A percentile compares a stretch with the other conserved stretches of the same genome.
phyloP scores from a whole-genome alignment of 768 basidiomycete genomes.

The Dendrothele bispora region DNA sequence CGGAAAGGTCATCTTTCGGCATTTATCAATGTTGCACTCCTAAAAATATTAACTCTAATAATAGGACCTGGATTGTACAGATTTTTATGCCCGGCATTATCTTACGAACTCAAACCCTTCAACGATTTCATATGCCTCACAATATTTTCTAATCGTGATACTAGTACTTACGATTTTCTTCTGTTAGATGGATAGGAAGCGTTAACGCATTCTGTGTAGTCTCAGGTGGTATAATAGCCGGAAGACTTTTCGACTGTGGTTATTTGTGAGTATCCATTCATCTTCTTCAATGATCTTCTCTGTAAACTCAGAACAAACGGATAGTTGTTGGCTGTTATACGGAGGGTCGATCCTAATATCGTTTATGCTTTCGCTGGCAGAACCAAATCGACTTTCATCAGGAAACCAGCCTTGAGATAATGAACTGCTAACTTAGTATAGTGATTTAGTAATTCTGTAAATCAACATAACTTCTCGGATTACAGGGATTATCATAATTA shows the following conservation, averaged over 20 bases:
- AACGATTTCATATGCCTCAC: conserved; percentile 34
- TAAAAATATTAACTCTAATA: no score
- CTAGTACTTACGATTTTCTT: conserved; percentile 3
- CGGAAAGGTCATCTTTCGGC: no score
- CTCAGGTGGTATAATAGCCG: conserved; percentile 37
- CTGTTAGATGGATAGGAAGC: conserved; percentile 25
- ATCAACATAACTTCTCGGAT: no score
- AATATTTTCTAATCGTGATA: not conserved
- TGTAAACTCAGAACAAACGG: no score
- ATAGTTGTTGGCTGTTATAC: conserved; percentile 3
- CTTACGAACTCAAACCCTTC: conserved; percentile 36
- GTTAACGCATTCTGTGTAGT: conserved; percentile 44
- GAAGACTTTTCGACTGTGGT: conserved; percentile 47
- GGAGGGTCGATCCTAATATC: conserved; percentile 15
- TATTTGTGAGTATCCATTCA: conserved; percentile 34
- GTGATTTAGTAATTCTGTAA: no score
- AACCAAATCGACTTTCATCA: conserved; percentile 47
- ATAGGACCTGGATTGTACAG: no score
- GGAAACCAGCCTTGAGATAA: no score
- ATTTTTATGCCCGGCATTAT: conserved; percentile 38
- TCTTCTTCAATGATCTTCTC: not conserved
- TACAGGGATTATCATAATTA: no score
- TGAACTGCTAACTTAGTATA: no score
- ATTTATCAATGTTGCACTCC: no score
- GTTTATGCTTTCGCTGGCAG: conserved; percentile 50